Base-by-base conservation (phyloP, 352 stramenopile species). In the Phytopythium mirpurense region DNA sequence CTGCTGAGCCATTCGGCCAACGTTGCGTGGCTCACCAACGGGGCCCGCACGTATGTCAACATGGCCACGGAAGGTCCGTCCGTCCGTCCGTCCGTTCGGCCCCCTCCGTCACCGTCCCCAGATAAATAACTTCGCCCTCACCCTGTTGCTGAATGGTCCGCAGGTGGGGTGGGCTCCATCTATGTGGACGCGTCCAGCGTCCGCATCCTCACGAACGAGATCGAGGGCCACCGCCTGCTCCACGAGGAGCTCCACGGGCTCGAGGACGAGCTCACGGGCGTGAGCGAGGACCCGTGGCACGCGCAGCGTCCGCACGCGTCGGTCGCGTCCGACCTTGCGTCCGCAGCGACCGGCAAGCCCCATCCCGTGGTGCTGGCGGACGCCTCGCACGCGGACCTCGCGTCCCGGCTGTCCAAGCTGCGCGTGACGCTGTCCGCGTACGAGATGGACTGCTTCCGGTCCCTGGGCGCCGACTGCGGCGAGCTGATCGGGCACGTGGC, bases 191-290 rank as follows among this genome's bases (percentile, higher is more conserved):
- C 59, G 3, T 62, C 50, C 38, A 65, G 59, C 1, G 74, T 83
- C 16, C 63, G 76, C 31, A 48, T 90, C 47, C 48, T 90, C 52
- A 88, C 77, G 16, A 90, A 86, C 52, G 70, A 84, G 55, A 88
- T 90, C 29, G 79, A 90, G 66, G 79, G 76, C 29, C 74, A 90
- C 56, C 78, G 72, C 5, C 54, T 90, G 27, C 59, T 87, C n/a
- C 65, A 86, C 47, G 74, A 90, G 49, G 79, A 88, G 57, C 65
- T 90, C 38, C 61, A 67, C 47, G 79, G 74, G 1, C 68, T 90
- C 7, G 56, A 83, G 42, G 41, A 45, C 7, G 57, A 72, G 4
- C 42, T 86, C 47, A 67, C 56, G 45, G 63, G 38, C 38, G 38
- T 83, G 14, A 64, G 79, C 21, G 53, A 72, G 46, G 71, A 86